Base-by-base conservation (phyloP, 768 basidiomycete species). In the Tricholoma bakamatsutake region DNA sequence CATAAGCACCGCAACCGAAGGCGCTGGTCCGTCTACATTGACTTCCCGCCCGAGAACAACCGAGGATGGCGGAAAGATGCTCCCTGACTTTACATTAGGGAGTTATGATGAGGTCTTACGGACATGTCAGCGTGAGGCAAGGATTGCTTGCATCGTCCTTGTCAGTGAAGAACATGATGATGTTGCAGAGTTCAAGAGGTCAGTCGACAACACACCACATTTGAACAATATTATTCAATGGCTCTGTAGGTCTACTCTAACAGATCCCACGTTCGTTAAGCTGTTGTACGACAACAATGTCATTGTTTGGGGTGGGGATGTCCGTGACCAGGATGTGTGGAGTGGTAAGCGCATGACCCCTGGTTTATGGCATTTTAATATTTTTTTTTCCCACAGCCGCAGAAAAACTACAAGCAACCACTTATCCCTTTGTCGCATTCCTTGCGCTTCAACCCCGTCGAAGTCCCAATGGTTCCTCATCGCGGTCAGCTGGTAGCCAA, bases 391-490 rank as follows among this genome's bases (percentile, higher is more conserved):
- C 17, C 12, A 11, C 52, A 77, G 76, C 75, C 39, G 74, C 84
- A 11, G 81, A 87, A 64, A 90, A 89, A 66, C 74, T 98, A 0
- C 85, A 90, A 64, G 87, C 87, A 2, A 93, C 94, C 1, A 93
- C 94, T 0, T 97, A 89, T 64, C 97, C 96, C 0, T 95, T 95
- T 58, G 78, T 99, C 48, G 90, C 91, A 1, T 99, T 98, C 69
- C 69, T 97, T 48, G 87, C 94, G 1, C 81, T 97, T 48, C 91
- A 98, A 65, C 86, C 91, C 0, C 80, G 80, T 15, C 81, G 82
- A 30, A 75, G 69, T 18, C 67, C 76, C 11, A 60, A 67, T 13
- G 62, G 75, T 4, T 68, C 71, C 21, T 69, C 76, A 0, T 64
- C 74, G 5, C 64, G 66, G 2, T 60, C 76, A 5, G 59, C 72